Evolutionary conservation across 345 rosid species (phyloP).

Genomic region (Luvunga scandens): DNA sequence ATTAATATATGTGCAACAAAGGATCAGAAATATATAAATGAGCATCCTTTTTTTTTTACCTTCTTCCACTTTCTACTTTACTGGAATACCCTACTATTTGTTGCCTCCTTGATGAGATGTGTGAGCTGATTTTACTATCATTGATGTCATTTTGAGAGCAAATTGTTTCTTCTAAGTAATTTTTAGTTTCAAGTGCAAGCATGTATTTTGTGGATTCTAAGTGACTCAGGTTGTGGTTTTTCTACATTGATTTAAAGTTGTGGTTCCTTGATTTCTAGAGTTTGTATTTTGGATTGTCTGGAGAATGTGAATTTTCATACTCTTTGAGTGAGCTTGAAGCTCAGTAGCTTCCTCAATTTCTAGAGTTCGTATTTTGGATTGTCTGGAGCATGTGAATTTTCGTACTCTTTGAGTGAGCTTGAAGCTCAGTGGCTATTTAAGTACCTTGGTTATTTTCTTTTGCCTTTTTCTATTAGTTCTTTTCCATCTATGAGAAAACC

Average conservation of each 20-base stretch:
- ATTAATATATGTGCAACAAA: not conserved
- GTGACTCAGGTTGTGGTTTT: not conserved
- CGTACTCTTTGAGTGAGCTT: not conserved
- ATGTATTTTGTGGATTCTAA: not conserved
- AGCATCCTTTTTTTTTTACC: not conserved
- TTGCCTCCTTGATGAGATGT: not conserved
- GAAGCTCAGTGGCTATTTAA: not conserved
- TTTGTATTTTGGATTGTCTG: not conserved
- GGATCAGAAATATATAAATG: not conserved
- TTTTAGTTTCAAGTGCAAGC: not conserved
- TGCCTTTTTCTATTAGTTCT: not conserved
- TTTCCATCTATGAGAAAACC: not conserved
- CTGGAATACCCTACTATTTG: not conserved
- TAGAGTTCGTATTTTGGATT: not conserved
- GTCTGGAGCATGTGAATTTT: not conserved
- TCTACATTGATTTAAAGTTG: not conserved
- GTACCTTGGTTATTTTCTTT: not conserved
- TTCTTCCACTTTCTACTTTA: not conserved
- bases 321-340: conserved; percentile 1
- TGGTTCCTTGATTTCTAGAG: not conserved
- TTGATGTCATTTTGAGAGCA: not conserved
- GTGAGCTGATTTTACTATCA: not conserved
- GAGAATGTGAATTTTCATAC: not conserved
- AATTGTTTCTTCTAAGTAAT: not conserved
- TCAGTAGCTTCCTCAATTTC: not conserved